Base-by-base conservation (phyloP, 495 filamentous ascomycete species). In the Schizothecium vesticola region DNA sequence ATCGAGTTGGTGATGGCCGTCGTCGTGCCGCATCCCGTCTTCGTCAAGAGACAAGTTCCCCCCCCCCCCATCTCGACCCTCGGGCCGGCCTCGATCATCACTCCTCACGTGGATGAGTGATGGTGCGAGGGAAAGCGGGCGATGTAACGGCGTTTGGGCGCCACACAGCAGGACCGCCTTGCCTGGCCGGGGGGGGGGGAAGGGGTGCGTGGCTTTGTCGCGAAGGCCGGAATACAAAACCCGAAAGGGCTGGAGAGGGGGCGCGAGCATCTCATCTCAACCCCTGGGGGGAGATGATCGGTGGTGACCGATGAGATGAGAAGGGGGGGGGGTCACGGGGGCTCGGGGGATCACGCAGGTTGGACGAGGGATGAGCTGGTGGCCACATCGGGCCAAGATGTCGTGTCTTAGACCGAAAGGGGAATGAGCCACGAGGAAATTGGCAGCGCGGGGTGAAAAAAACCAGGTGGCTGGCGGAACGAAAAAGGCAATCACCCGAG, bases 151-250 rank as follows among this genome's bases (percentile, higher is more conserved):
- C 25, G 29, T 31, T 26, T 55, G 65, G 26, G 58, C 22, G 58
- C 58, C 56, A 59, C 26, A 59, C 21, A 51, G 16, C 19, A 51
- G 43, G 43, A 51, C 43, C 43, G 43, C 43, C 43, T 51, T 51
- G 43, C 43, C 43, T 51, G 43, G 43, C 43, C 43, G 43, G 43
- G 43, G 36, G 28, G 8, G 26, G 26, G 8, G 33, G n/a, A n/a
- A n/a, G n/a, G 33, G 43, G 36, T 43, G 64, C 56, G 64, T 57
- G 64, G 64, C 57, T 66, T 57, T 51, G 57, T 61, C 65, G 64
- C 64, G 33, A 56, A 28, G 22, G 28, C 25, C 64, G 33, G 62
- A 59, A 59, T 8, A 28, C 26, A n/a, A 24, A 59, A 51, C 43
- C 43, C 43, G 43, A 51, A 2, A 9, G 43, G 33, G 33, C 28